Evolutionary conservation across 108 stramenopile genomes (phyloP).

Genomic region (Nannochloropsis gaditana): DNA sequence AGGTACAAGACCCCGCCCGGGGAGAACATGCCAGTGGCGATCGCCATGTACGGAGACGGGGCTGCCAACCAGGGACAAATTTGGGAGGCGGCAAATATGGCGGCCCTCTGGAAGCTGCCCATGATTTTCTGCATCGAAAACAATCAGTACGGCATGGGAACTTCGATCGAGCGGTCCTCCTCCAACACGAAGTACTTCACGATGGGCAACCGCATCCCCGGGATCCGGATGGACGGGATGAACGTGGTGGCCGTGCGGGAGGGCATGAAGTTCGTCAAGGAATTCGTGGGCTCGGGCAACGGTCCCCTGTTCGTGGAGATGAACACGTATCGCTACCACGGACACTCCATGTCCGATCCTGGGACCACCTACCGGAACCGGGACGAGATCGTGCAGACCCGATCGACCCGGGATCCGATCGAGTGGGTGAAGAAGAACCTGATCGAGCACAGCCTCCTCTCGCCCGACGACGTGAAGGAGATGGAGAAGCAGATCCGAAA

Average conservation of each 20-base stretch:
- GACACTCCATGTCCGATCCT: constrained; percentile 99
- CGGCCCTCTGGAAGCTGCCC: constrained; percentile 84
- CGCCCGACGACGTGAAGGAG: constrained; percentile 87
- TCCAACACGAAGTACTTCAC: constrained; percentile 92
- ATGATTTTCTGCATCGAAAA: constrained; percentile 99
- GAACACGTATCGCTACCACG: constrained; percentile 99
- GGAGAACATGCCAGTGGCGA: constrained; percentile 85
- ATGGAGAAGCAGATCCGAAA: constrained; percentile 91
- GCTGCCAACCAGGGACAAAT: constrained; percentile 99
- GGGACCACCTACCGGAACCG: constrained; percentile 99
- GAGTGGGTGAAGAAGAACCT: constrained; percentile 91
- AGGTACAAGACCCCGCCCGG: constrained; percentile 91
- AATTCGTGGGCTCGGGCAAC: constrained; percentile 78
- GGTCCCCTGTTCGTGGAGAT: constrained; percentile 93
- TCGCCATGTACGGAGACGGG: constrained; percentile 98
- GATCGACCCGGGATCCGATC: constrained; percentile 90
- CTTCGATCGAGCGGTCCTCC: constrained; percentile 90
- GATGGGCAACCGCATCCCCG: constrained; percentile 98
- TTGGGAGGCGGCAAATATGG: constrained; percentile 80
- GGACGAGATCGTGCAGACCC: constrained; percentile 94
- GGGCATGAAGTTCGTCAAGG: constrained; percentile 91
- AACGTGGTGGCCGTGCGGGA: constrained; percentile 93
- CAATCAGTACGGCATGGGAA: constrained; percentile 99
- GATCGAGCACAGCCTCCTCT: constrained; percentile 74
- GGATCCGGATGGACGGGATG: constrained; percentile 90